Base-by-base conservation (phyloP, 2,329 filamentous ascomycete genomes). In the Xylogone sp. region DNA sequence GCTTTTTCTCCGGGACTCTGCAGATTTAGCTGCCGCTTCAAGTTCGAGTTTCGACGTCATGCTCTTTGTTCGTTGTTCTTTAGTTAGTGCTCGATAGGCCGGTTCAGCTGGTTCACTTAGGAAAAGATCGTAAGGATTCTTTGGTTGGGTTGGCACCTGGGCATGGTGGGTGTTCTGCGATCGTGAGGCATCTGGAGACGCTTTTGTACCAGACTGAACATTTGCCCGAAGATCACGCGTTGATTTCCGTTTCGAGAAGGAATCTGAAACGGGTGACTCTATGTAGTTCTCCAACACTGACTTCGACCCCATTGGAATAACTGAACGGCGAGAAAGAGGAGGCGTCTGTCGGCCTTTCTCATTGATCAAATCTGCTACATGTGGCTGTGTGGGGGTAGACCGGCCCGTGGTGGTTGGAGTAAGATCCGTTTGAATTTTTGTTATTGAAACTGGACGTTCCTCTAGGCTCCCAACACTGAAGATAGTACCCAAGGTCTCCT, bases 401-500 rank as follows among this genome's bases (percentile, higher is more conserved):
- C 51, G 46, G 12, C 57, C 45, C 9, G 43, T 48, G 12, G 60
- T 60, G 1, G 64, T 43, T 39, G 59, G 50, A 16, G 62, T 61
- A 16, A 62, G 47, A 18, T 55, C 52, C 22, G 53, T 55, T 21
- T 63, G 59, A 9, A 62, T 22, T 42, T 56, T 50, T 8, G 50
- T 52, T 43, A 60, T 56, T 45, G 52, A 55, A 9, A 58, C 62
- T 18, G 60, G 60, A 21, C 57, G 51, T 8, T 54, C 43, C 46
- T 66, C 61, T 2, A 54, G 51, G 29, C 56, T 60, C n/a, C 59
- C 62, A 29, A 65, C 59, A 2, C 59, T 62, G 18, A 62, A 60
- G 4, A 63, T 63, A 2, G 61, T 65, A 1, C 53, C 56, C 16
- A 65, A 48, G 9, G 63, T 66, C 42, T 66, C 64, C 34, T 62